Evolutionary conservation across 2,329 filamentous ascomycete genomes (phyloP).

Genomic region (Sphaerulina populicola): DNA sequence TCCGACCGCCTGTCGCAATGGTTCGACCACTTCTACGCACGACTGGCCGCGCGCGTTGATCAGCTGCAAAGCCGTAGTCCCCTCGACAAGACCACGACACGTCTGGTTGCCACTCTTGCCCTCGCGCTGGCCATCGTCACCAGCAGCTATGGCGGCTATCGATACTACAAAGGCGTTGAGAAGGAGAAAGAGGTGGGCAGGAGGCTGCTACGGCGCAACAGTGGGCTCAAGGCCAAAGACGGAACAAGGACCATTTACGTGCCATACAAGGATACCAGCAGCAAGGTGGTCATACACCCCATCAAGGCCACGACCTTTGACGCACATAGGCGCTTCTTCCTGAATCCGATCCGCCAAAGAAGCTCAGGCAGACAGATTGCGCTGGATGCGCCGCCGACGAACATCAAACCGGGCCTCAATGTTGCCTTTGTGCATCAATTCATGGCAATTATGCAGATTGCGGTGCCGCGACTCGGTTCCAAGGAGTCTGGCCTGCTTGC

Average conservation of each 20-base stretch:
- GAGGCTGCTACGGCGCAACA: constrained; percentile 80
- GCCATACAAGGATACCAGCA: constrained; percentile 76
- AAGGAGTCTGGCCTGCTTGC: constrained; percentile 88
- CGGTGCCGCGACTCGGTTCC: constrained; percentile 90
- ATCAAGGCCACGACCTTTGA: constrained; percentile 94
- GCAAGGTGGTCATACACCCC: constrained; percentile 81
- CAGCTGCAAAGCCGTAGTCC: constrained; percentile 45
- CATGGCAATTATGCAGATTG: constrained; percentile 88
- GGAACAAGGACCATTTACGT: constrained; percentile 92
- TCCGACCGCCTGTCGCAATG: constrained; percentile 28
- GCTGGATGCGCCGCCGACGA: constrained; percentile 64
- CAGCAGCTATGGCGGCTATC: constrained; percentile 67
- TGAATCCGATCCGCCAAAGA: constrained; percentile 65
- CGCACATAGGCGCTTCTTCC: constrained; percentile 83
- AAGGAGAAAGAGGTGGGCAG: constrained; percentile 75
- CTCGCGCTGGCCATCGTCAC: constrained; percentile 71
- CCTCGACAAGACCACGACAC: constrained; percentile 60
- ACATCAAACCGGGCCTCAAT: constrained; percentile 90
- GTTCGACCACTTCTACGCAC: constrained; percentile 35
- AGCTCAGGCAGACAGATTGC: constrained; percentile 57
- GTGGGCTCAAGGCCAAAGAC: constrained; percentile 86
- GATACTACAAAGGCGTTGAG: constrained; percentile 63
- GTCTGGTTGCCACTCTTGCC: constrained; percentile 65
- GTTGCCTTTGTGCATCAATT: constrained; percentile 96
- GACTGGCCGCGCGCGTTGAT: constrained; percentile 40